Conservation (phyloP, 805 yeast species). For the Metschnikowia arizonensis region DNA sequence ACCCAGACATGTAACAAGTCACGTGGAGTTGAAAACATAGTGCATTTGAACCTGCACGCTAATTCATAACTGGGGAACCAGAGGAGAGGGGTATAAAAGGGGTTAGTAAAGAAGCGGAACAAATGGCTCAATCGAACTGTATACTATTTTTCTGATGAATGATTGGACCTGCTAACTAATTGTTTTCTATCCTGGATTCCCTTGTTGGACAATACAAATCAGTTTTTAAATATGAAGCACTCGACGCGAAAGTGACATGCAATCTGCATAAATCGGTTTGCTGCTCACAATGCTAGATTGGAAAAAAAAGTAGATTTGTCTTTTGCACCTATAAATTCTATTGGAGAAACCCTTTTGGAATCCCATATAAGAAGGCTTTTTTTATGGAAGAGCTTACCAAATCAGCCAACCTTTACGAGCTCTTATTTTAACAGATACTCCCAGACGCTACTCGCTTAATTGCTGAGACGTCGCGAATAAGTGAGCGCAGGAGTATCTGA, state of each 20-base stretch:
- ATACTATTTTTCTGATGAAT: neutral
- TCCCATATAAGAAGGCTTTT: too few species aligned
- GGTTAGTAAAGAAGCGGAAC: neutral
- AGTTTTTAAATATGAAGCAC: neutral
- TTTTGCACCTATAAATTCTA: neutral
- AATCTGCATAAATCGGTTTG: neutral
- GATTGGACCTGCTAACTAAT: neutral
- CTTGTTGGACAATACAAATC: too few species aligned
- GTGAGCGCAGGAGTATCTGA: neutral
- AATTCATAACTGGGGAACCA: neutral
- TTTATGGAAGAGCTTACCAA: neutral
- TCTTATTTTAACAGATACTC: neutral
- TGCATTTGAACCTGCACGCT: slow-evolving; percentile 3
- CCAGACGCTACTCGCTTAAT: slow-evolving; percentile 1
- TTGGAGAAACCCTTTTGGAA: too few species aligned
- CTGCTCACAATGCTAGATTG: neutral
- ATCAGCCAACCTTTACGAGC: too few species aligned
- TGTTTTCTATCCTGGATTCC: neutral
- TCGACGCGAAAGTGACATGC: slow-evolving; percentile 5
- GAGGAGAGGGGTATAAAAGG: slow-evolving; percentile 2
- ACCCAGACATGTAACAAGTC: neutral
- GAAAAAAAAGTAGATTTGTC: too few species aligned
- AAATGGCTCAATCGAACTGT: neutral
- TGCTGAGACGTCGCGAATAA: neutral
- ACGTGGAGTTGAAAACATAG: slow-evolving; percentile 2